phyloP scores from a whole-genome alignment of 2,329 filamentous ascomycete genomes.

The Penicillium sp. region DNA sequence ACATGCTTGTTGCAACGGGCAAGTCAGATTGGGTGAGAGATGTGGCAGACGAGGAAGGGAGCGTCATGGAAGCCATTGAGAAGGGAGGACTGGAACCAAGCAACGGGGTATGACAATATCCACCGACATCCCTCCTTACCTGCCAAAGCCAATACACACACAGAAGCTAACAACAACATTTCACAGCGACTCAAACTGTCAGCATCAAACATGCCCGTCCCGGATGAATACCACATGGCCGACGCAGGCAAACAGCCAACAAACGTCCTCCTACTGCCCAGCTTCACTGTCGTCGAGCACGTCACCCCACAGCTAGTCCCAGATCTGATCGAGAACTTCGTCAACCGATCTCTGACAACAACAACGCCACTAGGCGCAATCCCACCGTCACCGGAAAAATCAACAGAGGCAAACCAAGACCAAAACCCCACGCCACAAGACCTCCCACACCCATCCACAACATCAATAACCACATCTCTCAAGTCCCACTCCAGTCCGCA shows the following conservation, averaged over 20 bases:
- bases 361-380: conserved; percentile 62
- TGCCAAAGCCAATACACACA: not conserved
- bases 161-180: conserved; percentile 6
- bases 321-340: conserved; percentile 67
- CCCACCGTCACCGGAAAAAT: not conserved
- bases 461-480: conserved; percentile 42
- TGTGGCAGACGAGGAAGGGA: conserved; percentile 82
- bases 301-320: conserved; percentile 74
- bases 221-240: conserved; percentile 60
- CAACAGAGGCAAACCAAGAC: conserved; percentile 25
- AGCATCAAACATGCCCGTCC: conserved; percentile 85
- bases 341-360: conserved; percentile 71
- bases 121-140: not conserved
- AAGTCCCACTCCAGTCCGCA: conserved; percentile 72
- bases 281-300: conserved; percentile 79
- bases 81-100: conserved; percentile 42
- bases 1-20: conserved; percentile 89
- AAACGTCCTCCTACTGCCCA: conserved; percentile 77
- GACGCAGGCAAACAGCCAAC: conserved; percentile 65
- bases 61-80: conserved; percentile 74
- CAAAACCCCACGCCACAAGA: not conserved
- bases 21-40: conserved; percentile 93
- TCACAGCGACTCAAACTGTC: conserved; percentile 79
- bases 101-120: conserved; percentile 41
- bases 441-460: conserved; percentile 26